These are phyloP conservation scores for Hypoxylon sp. DNA, from an alignment of 2,329 filamentous ascomycete genomes.

Conservation along the genomic window DNA sequence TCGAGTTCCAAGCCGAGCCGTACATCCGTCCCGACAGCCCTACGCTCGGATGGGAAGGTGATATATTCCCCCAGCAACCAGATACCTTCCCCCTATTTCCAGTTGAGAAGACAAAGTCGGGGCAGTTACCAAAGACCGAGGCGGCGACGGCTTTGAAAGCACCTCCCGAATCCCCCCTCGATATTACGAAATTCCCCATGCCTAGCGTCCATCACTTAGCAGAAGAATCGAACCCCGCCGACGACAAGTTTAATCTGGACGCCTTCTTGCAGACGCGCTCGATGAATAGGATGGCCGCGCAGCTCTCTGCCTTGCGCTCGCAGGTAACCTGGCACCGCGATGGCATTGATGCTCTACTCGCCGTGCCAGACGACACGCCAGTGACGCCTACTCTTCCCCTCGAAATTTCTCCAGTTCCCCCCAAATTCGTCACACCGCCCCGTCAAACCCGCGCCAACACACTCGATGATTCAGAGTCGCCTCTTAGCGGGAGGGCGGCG, in stretches of 20 bases:
- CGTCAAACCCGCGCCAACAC: constrained; percentile 29
- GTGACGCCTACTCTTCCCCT: constrained; percentile 28
- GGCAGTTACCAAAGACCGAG: constrained; percentile 8
- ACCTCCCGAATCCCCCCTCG: constrained; percentile 15
- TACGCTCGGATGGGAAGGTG: constrained; percentile 66
- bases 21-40: constrained; percentile 69
- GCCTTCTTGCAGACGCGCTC: constrained; percentile 57
- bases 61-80: constrained; percentile 32
- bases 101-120: constrained; percentile 16
- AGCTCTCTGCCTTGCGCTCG: constrained; percentile 60
- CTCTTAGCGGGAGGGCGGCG: constrained; percentile 4
- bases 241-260: constrained; percentile 49
- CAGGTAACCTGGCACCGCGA: constrained; percentile 63
- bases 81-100: constrained; percentile 24
- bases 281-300: constrained; percentile 62
- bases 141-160: not conserved
- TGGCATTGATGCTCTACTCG: constrained; percentile 58
- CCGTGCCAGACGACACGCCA: constrained; percentile 41
- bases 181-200: constrained; percentile 16
- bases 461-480: constrained; percentile 11
- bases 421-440: constrained; percentile 14
- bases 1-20: constrained; percentile 56
- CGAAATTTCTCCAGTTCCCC: constrained; percentile 19
- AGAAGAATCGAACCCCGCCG: constrained; percentile 25
- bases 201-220: constrained; percentile 4